Evolutionary conservation across 2,329 filamentous ascomycete genomes (phyloP), one percentile per base, ranked within the genome.

Genomic region (Aspergillus sp.): DNA sequence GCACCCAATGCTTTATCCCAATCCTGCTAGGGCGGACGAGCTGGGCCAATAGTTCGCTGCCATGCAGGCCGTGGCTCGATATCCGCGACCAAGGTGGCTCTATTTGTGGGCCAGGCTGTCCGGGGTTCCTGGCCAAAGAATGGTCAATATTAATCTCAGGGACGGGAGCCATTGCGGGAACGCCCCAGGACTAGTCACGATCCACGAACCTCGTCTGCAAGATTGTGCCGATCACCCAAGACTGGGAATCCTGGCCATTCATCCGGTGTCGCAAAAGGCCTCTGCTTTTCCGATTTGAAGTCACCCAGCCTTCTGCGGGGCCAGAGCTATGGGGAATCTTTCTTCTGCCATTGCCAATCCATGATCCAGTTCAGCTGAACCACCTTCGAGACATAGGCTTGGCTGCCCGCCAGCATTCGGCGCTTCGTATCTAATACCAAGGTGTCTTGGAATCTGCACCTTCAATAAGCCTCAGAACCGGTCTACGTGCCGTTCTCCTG

Each of bases 91-190:
- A 7, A 37, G 45, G 45, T 57, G 56, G 50, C 40, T 52, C 15
- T 50, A 53, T 44, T 37, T 17, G 47, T 43, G 47, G 55, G 11
- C 31, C 40, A 37, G 50, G 31, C 21, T 46, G 51, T 52, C 56
- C 50, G 47, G 54, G 54, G 50, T 50, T 17, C 50, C 27, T 33
- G 54, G 47, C 48, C 33, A 39, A 52, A n/a, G 24, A 37, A 9
- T 6, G 27, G 27, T 46, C 31, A 46, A 49, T 58, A 43, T 57
- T 37, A 46, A 49, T 58, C 49, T 57, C 44, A 46, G 55, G 49
- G 37, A 53, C 44, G 35, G 41, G 49, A 39, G 49, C 50, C 49
- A 57, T 37, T 43, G 44, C 35, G 49, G 49, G 55, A 52, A 48
- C n/a, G 46, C 4, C 48, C 43, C 54, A 45, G 50, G 15, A 31